Evolutionary conservation across 2,329 filamentous ascomycete species (phyloP).

Genomic region (Fusarium algeriense): DNA sequence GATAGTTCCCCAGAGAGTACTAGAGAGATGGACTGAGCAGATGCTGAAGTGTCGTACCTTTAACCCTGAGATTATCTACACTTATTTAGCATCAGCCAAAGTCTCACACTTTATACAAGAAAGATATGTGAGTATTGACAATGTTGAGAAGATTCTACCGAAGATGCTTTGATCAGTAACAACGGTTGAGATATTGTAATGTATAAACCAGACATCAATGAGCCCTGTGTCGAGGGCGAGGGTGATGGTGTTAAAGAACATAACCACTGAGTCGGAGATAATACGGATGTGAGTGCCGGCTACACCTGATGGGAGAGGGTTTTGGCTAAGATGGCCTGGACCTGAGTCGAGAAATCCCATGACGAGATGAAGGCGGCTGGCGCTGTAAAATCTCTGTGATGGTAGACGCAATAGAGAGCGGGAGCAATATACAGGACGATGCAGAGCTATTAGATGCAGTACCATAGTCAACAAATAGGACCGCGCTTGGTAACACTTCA

Average conservation of each 20-base stretch:
- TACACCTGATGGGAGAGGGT: conserved; percentile 1
- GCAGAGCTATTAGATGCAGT: conserved; percentile 4
- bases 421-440: conserved; percentile 16
- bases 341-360: not conserved
- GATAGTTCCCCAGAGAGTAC: not conserved
- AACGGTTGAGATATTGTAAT: not conserved
- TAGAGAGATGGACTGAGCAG: not conserved
- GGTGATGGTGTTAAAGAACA: not conserved
- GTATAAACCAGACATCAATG: not conserved
- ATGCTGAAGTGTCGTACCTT: not conserved
- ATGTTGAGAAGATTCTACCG: not conserved
- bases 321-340: conserved; percentile 22
- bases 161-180: no score
- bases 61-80: not conserved
- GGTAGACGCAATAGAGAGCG: conserved; percentile 9
- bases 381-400: conserved; percentile 29
- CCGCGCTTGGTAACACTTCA: conserved; percentile 17
- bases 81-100: not conserved
- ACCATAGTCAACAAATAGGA: conserved; percentile 19
- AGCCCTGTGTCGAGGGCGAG: not conserved
- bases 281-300: not conserved
- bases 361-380: conserved; percentile 3
- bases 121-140: not conserved
- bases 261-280: not conserved
- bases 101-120: no score